Percentiles rank a stretch among this genome's conserved stretches.
These are phyloP conservation scores for Cryptococcus amylolentus DNA, from an alignment of 1,284 basidiomycete species.

Conservation along the genomic window DNA sequence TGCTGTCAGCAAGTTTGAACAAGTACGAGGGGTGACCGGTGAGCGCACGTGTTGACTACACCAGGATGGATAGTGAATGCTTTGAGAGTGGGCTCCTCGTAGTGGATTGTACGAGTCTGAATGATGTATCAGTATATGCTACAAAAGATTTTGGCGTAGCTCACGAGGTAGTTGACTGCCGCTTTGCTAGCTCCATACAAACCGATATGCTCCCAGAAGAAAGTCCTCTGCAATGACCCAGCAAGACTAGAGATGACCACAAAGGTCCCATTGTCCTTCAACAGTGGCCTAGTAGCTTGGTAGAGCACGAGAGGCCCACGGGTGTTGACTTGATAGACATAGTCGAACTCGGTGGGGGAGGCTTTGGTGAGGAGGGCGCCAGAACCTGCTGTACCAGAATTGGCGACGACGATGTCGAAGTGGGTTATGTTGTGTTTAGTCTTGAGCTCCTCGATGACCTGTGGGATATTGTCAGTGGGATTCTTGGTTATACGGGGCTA, in stretches of 20 bases:
- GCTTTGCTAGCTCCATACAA: slow-evolving; percentile 19
- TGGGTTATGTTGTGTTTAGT: slow-evolving; percentile 10
- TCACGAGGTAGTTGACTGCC: slow-evolving; percentile 6
- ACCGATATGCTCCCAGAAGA: slow-evolving; percentile 4
- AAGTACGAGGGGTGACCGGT: no score
- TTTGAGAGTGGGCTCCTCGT: slow-evolving; percentile 5
- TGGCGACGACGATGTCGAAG: slow-evolving; percentile 23
- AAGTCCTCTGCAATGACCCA: slow-evolving; percentile 9
- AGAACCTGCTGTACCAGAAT: slow-evolving; percentile 13
- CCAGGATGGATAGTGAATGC: slow-evolving; percentile 4
- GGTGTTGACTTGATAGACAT: slow-evolving; percentile 10
- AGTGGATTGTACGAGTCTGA: slow-evolving; percentile 1
- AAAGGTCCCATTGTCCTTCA: slow-evolving; percentile 15
- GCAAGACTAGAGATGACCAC: slow-evolving; percentile 17
- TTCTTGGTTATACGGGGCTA: not conserved
- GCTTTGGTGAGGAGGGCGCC: slow-evolving; percentile 6
- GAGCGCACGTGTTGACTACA: not conserved
- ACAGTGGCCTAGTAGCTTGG: slow-evolving; percentile 15
- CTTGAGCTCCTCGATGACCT: slow-evolving; percentile 17
- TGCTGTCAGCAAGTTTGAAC: no score
- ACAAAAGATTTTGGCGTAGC: not conserved
- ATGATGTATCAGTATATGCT: not conserved
- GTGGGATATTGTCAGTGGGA: no score
- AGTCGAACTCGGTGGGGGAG: slow-evolving; percentile 2
- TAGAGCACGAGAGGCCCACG: slow-evolving; percentile 19